A percentile compares a stretch with the other conserved stretches of the same genome.
Evolutionary conservation across 768 basidiomycete genomes (phyloP).

Genomic region (Leccinum variicolor): DNA sequence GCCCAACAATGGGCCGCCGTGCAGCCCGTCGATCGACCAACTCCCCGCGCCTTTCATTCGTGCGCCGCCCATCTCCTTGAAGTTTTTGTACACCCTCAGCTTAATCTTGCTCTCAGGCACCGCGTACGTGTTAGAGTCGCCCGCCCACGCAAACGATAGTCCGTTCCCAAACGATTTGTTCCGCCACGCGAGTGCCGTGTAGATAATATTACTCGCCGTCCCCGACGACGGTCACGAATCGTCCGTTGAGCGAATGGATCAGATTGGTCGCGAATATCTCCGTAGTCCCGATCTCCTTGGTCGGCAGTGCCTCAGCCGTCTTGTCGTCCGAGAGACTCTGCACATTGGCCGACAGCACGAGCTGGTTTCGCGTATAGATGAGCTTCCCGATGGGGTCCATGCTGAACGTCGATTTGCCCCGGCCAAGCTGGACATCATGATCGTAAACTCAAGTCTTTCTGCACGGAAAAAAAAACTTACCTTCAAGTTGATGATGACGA

Average conservation of each 20-base stretch:
- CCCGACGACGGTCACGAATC: constrained; percentile 94
- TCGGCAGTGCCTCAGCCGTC: constrained; percentile 66
- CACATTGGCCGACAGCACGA: constrained; percentile 85
- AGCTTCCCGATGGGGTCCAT: constrained; percentile 68
- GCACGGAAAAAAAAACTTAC: constrained; percentile 33
- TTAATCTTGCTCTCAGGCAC: constrained; percentile 86
- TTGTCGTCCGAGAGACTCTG: constrained; percentile 51
- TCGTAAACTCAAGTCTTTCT: not conserved
- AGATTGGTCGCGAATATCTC: constrained; percentile 88
- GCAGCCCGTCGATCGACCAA: constrained; percentile 81
- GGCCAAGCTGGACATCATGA: constrained; percentile 60
- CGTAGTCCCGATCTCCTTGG: constrained; percentile 91
- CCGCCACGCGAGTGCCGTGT: constrained; percentile 98
- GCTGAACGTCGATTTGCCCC: constrained; percentile 92
- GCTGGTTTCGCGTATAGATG: constrained; percentile 88
- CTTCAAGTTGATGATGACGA: constrained; percentile 93
- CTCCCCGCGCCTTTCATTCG: constrained; percentile 78
- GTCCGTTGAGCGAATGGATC: constrained; percentile 91
- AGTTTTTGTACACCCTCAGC: constrained; percentile 85
- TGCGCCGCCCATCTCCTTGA: constrained; percentile 73
- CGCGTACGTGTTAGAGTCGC: constrained; percentile 95
- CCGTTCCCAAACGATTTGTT: constrained; percentile 97
- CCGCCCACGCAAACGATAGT: constrained; percentile 92
- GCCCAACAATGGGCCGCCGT: constrained; percentile 83
- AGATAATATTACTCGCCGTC: constrained; percentile 99